Evolutionary conservation across 2,329 filamentous ascomycete species (phyloP).

Genomic region (Ophiostoma fasciatum): DNA sequence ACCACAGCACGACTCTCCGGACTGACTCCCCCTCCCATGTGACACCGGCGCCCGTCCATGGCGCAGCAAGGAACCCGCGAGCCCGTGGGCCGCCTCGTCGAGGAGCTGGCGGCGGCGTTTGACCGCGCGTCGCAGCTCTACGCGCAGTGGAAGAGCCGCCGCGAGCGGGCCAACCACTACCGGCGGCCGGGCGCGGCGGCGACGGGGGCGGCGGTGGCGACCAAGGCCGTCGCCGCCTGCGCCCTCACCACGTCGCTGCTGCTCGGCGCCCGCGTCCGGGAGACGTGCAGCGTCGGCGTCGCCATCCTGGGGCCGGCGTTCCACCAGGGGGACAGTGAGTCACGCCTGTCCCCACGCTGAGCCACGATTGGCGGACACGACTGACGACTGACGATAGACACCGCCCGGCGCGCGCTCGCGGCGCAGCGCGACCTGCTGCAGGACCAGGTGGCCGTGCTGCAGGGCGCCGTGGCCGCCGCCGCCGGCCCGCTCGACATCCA

Average conservation of each 20-base stretch:
- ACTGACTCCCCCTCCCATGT: neutral
- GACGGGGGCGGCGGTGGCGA: neutral
- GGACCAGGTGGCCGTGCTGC: conserved; percentile 16
- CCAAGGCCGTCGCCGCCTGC: conserved; percentile 11
- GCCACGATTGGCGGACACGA: too few relatives aligned
- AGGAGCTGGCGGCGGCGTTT: conserved; percentile 18
- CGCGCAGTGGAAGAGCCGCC: conserved; percentile 20
- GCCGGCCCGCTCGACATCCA: conserved; percentile 18
- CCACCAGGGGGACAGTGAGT: conserved; percentile 21
- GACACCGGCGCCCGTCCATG: too few relatives aligned
- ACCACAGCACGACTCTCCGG: too few relatives aligned
- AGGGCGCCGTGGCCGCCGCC: conserved; percentile 10
- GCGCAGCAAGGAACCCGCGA: too few relatives aligned
- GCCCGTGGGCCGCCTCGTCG: conserved; percentile 16
- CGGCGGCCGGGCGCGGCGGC: conserved; percentile 8
- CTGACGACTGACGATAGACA: too few relatives aligned
- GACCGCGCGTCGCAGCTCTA: conserved; percentile 19
- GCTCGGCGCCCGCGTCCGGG: conserved; percentile 18
- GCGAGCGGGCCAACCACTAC: conserved; percentile 21
- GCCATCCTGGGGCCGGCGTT: conserved; percentile 22
- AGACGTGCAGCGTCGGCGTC: conserved; percentile 20
- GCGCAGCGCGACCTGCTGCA: conserved; percentile 16
- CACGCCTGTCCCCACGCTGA: neutral
- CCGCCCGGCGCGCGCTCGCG: conserved; percentile 17
- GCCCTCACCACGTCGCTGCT: conserved; percentile 21